Evolutionary conservation across 2,329 filamentous ascomycete species (phyloP).

Genomic region (Septoria linicola): DNA sequence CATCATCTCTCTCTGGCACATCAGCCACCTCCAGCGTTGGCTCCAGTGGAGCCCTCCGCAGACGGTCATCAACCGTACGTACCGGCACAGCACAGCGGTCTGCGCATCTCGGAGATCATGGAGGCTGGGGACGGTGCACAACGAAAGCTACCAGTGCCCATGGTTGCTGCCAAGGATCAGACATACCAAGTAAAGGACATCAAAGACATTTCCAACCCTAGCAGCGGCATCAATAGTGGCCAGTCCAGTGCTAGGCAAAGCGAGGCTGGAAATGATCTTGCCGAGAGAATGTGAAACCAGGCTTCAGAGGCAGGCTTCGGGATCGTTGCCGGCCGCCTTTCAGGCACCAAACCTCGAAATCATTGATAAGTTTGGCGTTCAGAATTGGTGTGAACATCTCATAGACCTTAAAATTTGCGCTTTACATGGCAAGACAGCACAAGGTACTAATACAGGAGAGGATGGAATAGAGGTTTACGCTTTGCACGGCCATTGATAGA

Average conservation of each 20-base stretch:
- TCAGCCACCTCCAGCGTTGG: slow-evolving; percentile 57
- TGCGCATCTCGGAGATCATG: slow-evolving; percentile 90
- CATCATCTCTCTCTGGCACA: slow-evolving; percentile 69
- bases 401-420: neutral
- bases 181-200: slow-evolving; percentile 68
- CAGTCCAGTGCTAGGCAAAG: slow-evolving; percentile 35
- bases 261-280: slow-evolving; percentile 37
- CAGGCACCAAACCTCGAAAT: no score
- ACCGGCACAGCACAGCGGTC: slow-evolving; percentile 60
- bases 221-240: slow-evolving; percentile 70
- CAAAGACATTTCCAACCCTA: slow-evolving; percentile 54
- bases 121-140: slow-evolving; percentile 82
- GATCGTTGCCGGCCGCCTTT: no score
- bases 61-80: slow-evolving; percentile 60
- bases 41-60: slow-evolving; percentile 67
- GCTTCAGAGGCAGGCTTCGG: neutral
- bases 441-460: neutral
- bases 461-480: neutral
- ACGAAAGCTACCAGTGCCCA: slow-evolving; percentile 85
- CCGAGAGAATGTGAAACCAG: slow-evolving; percentile 29
- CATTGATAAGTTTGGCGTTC: neutral
- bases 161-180: slow-evolving; percentile 59
- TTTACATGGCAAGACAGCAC: slow-evolving; percentile 12
- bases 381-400: neutral
- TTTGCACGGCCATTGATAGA: slow-evolving; percentile 7